Conservation (phyloP, 768 basidiomycete genomes). For the Auricularia cornea region DNA sequence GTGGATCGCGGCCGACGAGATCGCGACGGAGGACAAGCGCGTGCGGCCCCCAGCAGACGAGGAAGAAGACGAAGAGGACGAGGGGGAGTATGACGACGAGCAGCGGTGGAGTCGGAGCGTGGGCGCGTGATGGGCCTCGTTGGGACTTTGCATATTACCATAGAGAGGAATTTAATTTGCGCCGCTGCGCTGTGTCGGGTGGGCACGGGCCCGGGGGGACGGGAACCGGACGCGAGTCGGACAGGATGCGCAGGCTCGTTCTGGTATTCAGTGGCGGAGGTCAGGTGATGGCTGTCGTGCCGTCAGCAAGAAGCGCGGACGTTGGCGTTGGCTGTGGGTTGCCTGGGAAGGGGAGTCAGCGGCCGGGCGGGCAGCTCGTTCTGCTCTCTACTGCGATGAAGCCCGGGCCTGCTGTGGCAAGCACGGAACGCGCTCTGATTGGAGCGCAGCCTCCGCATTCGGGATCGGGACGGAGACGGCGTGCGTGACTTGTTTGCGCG, state of each 20-base stretch:
- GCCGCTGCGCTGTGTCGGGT: too few species aligned
- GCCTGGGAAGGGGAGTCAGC: too few species aligned
- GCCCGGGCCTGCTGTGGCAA: too few species aligned
- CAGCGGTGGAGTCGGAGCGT: not conserved
- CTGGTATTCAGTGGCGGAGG: not conserved
- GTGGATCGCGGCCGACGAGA: slow-evolving; percentile 59
- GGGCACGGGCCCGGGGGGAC: too few species aligned
- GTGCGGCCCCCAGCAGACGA: slow-evolving; percentile 52
- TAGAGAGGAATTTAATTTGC: too few species aligned
- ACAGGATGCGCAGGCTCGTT: not conserved
- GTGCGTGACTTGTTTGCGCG: not conserved
- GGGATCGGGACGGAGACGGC: too few species aligned
- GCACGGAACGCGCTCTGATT: too few species aligned
- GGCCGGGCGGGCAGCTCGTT: too few species aligned
- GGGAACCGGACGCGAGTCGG: too few species aligned
- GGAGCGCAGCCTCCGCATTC: too few species aligned
- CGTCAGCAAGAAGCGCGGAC: not conserved
- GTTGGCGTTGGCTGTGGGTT: too few species aligned
- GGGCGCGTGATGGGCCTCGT: not conserved
- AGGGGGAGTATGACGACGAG: slow-evolving; percentile 16
- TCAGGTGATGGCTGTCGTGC: not conserved
- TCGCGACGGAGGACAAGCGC: slow-evolving; percentile 64
- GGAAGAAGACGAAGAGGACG: slow-evolving; percentile 11
- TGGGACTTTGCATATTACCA: not conserved
- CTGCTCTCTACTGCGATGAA: too few species aligned